Evolutionary conservation across 2,329 filamentous ascomycete species (phyloP), one percentile per base, ranked within the genome.

Genomic region (Aureobasidium melanogenum): DNA sequence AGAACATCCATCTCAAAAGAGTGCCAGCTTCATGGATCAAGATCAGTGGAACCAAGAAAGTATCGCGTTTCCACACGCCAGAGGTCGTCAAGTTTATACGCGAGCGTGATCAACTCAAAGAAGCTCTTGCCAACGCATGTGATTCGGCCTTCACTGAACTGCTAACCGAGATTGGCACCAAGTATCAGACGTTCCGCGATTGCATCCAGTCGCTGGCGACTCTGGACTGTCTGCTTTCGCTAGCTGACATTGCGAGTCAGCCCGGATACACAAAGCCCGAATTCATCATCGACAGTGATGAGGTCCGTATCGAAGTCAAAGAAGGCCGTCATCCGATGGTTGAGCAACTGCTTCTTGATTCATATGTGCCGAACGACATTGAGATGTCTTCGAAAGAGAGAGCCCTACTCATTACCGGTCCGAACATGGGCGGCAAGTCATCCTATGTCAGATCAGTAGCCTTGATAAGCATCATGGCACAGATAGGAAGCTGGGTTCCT

Each of bases 341-440:
- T 48, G 94, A 99, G 73, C 91, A 95, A 70, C 84, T 93, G 12
- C 82, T 97, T 6, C 82, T 93, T 4, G 85, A 89, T 66, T 82
- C 85, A 56, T 99, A 97, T 74, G 96, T 99, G 62, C 93, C 94
- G 50, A 99, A 99, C 74, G 84, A 88, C 68, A 88, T 91, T 12
- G 77, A 83, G 2, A 83, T 97, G 50, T 81, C 84, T n/a, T 81
- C 84, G 1, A 71, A 79, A 0, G 83, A 85, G 0, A 82, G 89
- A 6, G 90, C 91, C 2, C 84, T 97, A 67, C 86, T 97, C 61
- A 87, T 99, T 68, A 99, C 94, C 0, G 94, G 94, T 0, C 94
- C 94, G 32, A 99, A 99, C 77, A 99, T 99, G 94, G 94, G 94
- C 69, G 94, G 94, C 61, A 99, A 99, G 72, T 96, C 91, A n/a